Evolutionary conservation across 345 rosid species (phyloP), one percentile per base, ranked within the genome.

Genomic region (Nephelium lappaceum): DNA sequence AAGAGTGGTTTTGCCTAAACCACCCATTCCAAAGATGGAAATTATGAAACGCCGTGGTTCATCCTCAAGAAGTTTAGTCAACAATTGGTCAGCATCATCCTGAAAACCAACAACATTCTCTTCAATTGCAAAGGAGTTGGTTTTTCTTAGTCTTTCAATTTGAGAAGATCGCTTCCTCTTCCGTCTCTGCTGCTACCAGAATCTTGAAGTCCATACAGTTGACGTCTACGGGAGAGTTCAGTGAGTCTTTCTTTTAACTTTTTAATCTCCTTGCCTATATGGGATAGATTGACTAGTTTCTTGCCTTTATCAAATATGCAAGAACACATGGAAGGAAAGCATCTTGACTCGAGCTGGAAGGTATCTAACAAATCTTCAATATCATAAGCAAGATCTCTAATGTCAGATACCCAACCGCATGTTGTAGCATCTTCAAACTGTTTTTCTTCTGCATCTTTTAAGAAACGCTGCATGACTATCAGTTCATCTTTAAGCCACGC

Each of bases 1-100:
- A 18, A 78, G 79, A 45, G 80, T 80, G 14, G 83, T 80, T 76
- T 80, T 80, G 2, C 80, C 83, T 11, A 80, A 63, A 58, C 83
- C 83, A 0, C 77, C 82, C 85, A 82, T 79, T 0, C 85, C 82
- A 21, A 74, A 82, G n/a, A 82, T 82, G 11, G 85, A 74, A 45
- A 79, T n/a, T 2, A 77, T 77, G 60, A 61, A 78, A 76, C 79
- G 71, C 0, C 58, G 77, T 21, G 47, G 79, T 53, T 70, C 85
- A 3, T 38, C 9, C 4, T 47, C 16, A 18, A 66, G 51, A 55
- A 83, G 80, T 24, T 75, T 75, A 71, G 71, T 80, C 82, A 3
- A 83, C 75, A 76, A 75, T 58, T 47, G 66, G 77, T 11, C 14
- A 47, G 51, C 16, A 47, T 24, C 68, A 64, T 64, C 42, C 0